Base-by-base conservation (phyloP, 768 basidiomycete genomes). In the Guyanaporus albipodus region DNA sequence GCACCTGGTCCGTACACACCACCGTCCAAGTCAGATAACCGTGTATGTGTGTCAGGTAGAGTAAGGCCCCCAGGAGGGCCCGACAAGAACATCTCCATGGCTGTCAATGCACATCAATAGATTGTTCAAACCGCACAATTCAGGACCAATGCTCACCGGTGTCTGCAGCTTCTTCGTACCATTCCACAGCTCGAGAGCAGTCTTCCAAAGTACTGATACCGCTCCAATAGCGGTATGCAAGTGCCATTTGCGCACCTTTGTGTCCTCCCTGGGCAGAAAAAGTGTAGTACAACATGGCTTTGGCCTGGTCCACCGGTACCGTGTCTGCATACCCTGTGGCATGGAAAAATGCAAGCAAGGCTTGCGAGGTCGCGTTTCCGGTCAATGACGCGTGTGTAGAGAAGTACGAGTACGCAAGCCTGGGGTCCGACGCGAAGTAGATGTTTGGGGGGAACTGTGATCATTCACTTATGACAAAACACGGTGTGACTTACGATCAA, bases 1-100 rank as follows among this genome's bases (percentile, higher is more conserved):
- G 95, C 91, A 38, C 95, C 93, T 14, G 88, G 87, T 3, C 96
- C 96, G 61, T 87, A 98, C n/a, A 90, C 80, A 6, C 96, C 96
- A 14, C 95, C 96, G 8, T 74, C 81, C 4, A 95, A 75, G 66
- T 98, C 96, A 2, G 94, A 95, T 3, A 98, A 71, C 6, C 85
- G 76, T 0, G 89, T 86, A 15, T 88, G 73, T 0, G 87, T 85
- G 38, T 87, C 80, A 0, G 92, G 90, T 3, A 99, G 72, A 0
- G 89, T 89, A 9, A 81, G 75, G 5, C 96, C 96, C 6, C 93
- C 94, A 4, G 93, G 91, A 19, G 96, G 92, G 8, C 96, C 95
- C 2, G 86, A 76, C 29, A 82, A 60, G 64, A 87, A 96, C 45
- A 78, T 79, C 4, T 73, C 76, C 77, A 96, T 92, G 5, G 90